Conservation (phyloP, 2,329 filamentous ascomycete genomes). For the Fusarium pseudocircinatum region DNA sequence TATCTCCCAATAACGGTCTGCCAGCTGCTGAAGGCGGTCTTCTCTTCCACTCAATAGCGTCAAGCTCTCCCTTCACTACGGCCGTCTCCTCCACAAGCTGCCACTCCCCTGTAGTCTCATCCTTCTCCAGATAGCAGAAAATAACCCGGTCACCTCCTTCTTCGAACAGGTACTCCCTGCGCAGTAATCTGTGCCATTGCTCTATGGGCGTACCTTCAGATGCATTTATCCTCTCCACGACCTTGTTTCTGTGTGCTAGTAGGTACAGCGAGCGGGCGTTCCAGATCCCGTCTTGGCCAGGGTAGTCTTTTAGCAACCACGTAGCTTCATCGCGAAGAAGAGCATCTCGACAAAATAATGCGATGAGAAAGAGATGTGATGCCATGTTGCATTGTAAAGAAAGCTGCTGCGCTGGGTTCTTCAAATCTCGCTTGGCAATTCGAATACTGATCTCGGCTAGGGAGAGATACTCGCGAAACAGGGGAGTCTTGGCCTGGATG, state of each 20-base stretch:
- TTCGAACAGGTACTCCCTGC: conserved; percentile 49
- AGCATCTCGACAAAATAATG: conserved; percentile 47
- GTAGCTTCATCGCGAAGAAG: conserved; percentile 46
- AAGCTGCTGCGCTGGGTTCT: conserved; percentile 30
- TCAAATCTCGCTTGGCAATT: conserved; percentile 11
- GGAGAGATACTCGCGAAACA: conserved; percentile 48
- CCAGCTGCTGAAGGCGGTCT: conserved; percentile 26
- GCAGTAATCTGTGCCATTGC: conserved; percentile 47
- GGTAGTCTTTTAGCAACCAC: conserved; percentile 46
- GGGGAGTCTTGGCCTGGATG: conserved; percentile 38
- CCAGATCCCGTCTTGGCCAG: conserved; percentile 48
- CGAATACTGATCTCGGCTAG: conserved; percentile 43
- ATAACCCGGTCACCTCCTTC: conserved; percentile 46
- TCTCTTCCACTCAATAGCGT: conserved; percentile 27
- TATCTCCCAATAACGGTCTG: conserved; percentile 24
- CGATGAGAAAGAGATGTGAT: conserved; percentile 34
- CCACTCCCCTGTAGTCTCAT: conserved; percentile 28
- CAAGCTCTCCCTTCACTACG: conserved; percentile 13
- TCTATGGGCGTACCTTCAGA: conserved; percentile 42
- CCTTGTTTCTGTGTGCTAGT: conserved; percentile 40
- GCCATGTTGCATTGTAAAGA: conserved; percentile 45
- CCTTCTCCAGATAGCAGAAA: conserved; percentile 44
- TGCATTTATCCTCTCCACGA: conserved; percentile 43
- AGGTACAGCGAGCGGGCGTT: conserved; percentile 42
- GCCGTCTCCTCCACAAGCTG: conserved; percentile 30